Evolutionary conservation across 306 rosid species (phyloP), one percentile per base, ranked within the genome.

Genomic region (Sesbania bispinosa): DNA sequence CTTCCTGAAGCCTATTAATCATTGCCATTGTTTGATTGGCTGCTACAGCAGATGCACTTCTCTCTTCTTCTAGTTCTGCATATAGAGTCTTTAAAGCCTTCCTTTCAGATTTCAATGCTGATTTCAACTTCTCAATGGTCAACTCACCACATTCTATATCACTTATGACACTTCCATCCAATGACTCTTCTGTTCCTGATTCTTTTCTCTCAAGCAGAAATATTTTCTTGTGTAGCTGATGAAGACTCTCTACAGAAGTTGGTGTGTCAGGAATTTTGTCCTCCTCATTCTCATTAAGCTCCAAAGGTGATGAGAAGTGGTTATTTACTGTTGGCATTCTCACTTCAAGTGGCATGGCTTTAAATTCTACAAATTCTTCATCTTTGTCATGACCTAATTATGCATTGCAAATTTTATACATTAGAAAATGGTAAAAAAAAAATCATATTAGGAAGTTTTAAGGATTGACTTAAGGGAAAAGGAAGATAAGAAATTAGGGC

Each of bases 1-100:
- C 99, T 87, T 95, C 99, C 71, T 95, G 99, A 55, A 91, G 89
- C 90, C 97, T 82, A 78, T 91, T 95, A 67, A 95, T 95, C 99
- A 95, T 91, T 14, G 97, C 97, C 99, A 95, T 91, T 58, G 99
- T 91, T 58, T 95, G 99, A 76, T 86, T 91, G 6, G 99, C 96
- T 30, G 97, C 96, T 74, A 86, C 73, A 3, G 97, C 99, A 45
- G 96, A 89, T 54, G 99, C 97, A 79, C 88, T 91, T 80, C 99
- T 88, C 92, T 95, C 99, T 85, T 89, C 97, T 80, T 95, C 99
- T 53, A 95, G 85, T 76, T 95, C 99, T 50, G 85, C 72, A 60
- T 95, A 95, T 10, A 95, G 61, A 38, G 85, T 85, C 51, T 80
- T 86, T 35, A 91, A 86, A 16, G 92, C 93, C 67, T 86, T 86